phyloP scores from a whole-genome alignment of 345 rosid species.

The Citrus medica region DNA sequence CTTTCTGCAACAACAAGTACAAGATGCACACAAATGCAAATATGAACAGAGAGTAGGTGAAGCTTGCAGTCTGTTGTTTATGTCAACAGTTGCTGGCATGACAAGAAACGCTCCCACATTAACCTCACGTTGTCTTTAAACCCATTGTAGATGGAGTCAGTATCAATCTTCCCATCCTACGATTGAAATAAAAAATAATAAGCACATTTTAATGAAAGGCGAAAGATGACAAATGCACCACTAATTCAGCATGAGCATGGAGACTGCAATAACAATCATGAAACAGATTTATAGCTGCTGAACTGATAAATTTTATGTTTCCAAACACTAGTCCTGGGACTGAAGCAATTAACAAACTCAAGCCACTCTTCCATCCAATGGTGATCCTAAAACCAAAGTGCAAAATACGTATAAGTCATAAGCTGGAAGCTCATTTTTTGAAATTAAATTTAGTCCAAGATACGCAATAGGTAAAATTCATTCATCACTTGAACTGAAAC shows the following conservation, averaged over 20 bases:
- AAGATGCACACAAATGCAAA: neutral
- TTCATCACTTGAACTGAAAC: neutral
- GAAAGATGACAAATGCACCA: too few relatives aligned
- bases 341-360: neutral
- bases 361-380: neutral
- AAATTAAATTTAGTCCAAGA: neutral
- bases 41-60: neutral
- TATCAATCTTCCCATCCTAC: slow-evolving; percentile 24
- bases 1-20: neutral
- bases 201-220: neutral
- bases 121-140: slow-evolving; percentile 29
- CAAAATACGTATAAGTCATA: neutral
- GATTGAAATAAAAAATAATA: neutral
- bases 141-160: slow-evolving; percentile 7
- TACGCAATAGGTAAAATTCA: neutral
- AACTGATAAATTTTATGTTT: neutral
- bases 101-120: slow-evolving; percentile 39
- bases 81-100: neutral
- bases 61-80: neutral
- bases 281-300: neutral
- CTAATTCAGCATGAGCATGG: neutral
- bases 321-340: too few relatives aligned
- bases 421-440: too few relatives aligned
- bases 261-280: neutral
- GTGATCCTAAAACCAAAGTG: neutral